A percentile compares a stretch with the other conserved stretches of the same genome.
These are phyloP conservation scores for Diplogelasinospora grovesii DNA, from an alignment of 495 filamentous ascomycete species.

Conservation along the genomic window DNA sequence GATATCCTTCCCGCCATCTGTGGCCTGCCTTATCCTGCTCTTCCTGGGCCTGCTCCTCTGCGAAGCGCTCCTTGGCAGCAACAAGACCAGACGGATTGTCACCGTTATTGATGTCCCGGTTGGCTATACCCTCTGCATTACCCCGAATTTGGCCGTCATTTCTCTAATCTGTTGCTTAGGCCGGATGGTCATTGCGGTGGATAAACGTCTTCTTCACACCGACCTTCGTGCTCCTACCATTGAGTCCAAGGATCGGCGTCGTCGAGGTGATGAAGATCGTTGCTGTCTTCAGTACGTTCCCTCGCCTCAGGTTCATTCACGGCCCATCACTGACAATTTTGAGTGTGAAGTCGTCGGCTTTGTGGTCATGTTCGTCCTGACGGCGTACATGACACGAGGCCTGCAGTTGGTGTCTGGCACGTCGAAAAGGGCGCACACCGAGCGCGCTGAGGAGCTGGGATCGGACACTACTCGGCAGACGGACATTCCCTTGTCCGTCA, in stretches of 20 bases:
- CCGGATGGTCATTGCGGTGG: conserved; percentile 47
- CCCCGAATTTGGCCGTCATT: not conserved
- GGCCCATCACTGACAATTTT: not conserved
- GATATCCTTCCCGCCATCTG: conserved; percentile 47
- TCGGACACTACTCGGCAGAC: no score
- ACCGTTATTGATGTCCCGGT: conserved; percentile 44
- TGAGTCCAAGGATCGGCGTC: conserved; percentile 43
- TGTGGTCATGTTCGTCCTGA: conserved; percentile 35
- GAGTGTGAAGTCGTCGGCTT: conserved; percentile 42
- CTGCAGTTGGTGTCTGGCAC: conserved; percentile 42
- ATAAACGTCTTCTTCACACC: conserved; percentile 52
- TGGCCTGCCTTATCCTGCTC: conserved; percentile 43
- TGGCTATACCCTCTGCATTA: conserved; percentile 6
- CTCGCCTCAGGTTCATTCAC: not conserved
- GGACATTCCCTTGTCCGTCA: conserved; percentile 29
- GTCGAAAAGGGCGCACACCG: conserved; percentile 40
- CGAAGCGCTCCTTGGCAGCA: conserved; percentile 38
- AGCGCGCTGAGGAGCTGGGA: conserved; percentile 44
- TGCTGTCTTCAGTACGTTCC: conserved; percentile 41
- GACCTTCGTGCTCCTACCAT: conserved; percentile 47
- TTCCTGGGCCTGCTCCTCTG: conserved; percentile 39
- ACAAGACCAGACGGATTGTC: conserved; percentile 37
- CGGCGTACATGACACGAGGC: conserved; percentile 44
- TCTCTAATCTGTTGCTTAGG: conserved; percentile 21
- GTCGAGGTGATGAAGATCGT: conserved; percentile 50